phyloP scores from a whole-genome alignment of 116 monocot genomes.

The Dioscorea cayenensis region DNA sequence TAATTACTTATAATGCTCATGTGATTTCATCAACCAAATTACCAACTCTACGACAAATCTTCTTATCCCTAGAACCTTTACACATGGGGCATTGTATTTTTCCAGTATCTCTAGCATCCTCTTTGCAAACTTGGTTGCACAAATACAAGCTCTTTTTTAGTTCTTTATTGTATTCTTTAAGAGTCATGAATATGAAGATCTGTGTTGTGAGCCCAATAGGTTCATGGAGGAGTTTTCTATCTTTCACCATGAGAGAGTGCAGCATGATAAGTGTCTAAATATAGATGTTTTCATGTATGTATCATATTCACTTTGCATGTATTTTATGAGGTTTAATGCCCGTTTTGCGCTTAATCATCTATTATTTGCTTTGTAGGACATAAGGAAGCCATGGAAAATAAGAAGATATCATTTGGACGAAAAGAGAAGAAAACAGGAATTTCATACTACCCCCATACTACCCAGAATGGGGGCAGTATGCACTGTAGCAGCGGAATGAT shows the following conservation, averaged over 20 bases:
- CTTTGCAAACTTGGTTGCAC: conserved; percentile 17
- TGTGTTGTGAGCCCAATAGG: conserved; percentile 31
- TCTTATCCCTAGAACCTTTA: conserved; percentile 40
- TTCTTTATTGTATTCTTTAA: conserved; percentile 14
- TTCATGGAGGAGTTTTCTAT: conserved; percentile 31
- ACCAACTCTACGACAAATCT: conserved; percentile 37
- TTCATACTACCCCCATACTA: too few species aligned
- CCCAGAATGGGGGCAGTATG: too few species aligned
- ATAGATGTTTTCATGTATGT: too few species aligned
- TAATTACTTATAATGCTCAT: conserved; percentile 11
- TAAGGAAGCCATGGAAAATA: too few species aligned
- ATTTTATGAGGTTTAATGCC: too few species aligned
- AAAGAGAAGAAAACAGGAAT: too few species aligned
- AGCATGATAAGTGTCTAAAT: too few species aligned
- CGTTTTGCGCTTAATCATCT: too few species aligned
- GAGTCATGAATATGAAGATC: conserved; percentile 30
- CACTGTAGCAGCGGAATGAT: too few species aligned
- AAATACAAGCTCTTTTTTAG: conserved; percentile 17
- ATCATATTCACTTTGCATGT: too few species aligned
- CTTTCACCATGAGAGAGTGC: conserved; percentile 24
- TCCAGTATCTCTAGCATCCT: conserved; percentile 27
- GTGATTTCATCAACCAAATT: conserved; percentile 39
- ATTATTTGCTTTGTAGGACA: too few species aligned
- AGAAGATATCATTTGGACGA: too few species aligned
- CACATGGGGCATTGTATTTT: conserved; percentile 23